Conservation (phyloP, 441 rosid genomes). For the Syzygium syzygioides region DNA sequence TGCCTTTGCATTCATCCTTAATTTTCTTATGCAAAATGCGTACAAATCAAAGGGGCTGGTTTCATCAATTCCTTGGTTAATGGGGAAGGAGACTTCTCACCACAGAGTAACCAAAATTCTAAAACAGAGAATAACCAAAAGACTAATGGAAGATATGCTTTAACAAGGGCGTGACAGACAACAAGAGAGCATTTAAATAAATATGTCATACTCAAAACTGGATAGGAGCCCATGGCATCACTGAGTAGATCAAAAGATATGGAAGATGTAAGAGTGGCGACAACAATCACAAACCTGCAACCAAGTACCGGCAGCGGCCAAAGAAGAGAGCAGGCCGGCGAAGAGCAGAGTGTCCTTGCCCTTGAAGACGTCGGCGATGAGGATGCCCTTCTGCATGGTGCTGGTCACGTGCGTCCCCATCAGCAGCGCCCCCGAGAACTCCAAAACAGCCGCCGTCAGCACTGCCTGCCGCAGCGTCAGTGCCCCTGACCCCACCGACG, state of each 20-base stretch:
- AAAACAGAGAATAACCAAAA: background rate
- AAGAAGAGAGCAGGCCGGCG: conserved; percentile 83
- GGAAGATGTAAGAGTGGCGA: background rate
- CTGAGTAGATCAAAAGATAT: background rate
- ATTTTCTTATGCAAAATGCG: background rate
- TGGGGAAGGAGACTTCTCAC: background rate
- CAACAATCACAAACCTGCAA: conserved; percentile 54
- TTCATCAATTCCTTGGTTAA: background rate
- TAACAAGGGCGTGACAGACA: background rate
- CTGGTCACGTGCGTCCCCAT: conserved; percentile 94
- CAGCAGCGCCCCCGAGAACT: conserved; percentile 94
- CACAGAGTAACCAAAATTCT: background rate
- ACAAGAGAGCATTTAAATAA: background rate
- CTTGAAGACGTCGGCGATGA: conserved; percentile 76
- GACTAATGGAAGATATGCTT: background rate
- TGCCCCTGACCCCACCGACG: conserved; percentile 96
- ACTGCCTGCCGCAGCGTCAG: conserved; percentile 81
- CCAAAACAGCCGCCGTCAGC: conserved; percentile 81
- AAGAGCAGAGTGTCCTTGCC: conserved; percentile 83
- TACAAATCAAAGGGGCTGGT: background rate
- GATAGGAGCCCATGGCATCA: background rate
- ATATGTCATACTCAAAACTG: background rate
- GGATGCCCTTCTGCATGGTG: conserved; percentile 99
- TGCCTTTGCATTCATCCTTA: background rate
- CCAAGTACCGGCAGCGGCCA: conserved; percentile 99